Base-by-base conservation (phyloP, 2,329 filamentous ascomycete genomes). In the Ophiostoma ulmi region DNA sequence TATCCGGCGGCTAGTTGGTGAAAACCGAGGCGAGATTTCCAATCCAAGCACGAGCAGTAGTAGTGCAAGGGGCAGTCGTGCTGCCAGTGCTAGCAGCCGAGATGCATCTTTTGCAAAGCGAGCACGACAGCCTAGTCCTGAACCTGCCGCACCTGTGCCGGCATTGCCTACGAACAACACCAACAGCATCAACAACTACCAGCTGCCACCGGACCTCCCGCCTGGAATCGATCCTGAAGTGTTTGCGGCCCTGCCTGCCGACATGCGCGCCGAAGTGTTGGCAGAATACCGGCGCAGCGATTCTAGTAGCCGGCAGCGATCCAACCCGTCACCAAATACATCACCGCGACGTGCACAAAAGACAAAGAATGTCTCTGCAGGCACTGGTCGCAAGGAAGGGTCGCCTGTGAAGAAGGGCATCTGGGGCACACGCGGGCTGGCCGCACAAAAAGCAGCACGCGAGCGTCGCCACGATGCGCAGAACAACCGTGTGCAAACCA, bases 141-240 rank as follows among this genome's bases (percentile, higher is more conserved):
- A 3, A 48, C 17, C n/a, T 17, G 22, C 5, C 10, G n/a, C 5
- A 39, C n/a, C n/a, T 7, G 14, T 1, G 26, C 11, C 26, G 1
- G 65, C 22, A 31, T 14, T 41, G 67, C 76, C 26, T 1, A 39
- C 10, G 20, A 35, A 13, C 58, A 35, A 35, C 14, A 6, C 26
- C 6, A 17, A 35, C 39, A 48, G 13, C 22, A 14, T 44, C 2
- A 26, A 35, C 39, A 48, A 31, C 65, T 41, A 14, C 22, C 39
- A 64, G 11, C 44, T 22, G 52, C 35, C 5, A 58, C 72, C 3
- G 17, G 79, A 80, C 10, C 79, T 89, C 1, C 88, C 92, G 36
- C 90, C 93, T 0, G 92, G 97, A 75, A 84, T 98, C 26, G 95
- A 99, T 76, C 89, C 88, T 0, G 92, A 94, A 61, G 91, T 93